Evolutionary conservation across 2,329 filamentous ascomycete genomes (phyloP).

Genomic region (Nakataea oryzae): DNA sequence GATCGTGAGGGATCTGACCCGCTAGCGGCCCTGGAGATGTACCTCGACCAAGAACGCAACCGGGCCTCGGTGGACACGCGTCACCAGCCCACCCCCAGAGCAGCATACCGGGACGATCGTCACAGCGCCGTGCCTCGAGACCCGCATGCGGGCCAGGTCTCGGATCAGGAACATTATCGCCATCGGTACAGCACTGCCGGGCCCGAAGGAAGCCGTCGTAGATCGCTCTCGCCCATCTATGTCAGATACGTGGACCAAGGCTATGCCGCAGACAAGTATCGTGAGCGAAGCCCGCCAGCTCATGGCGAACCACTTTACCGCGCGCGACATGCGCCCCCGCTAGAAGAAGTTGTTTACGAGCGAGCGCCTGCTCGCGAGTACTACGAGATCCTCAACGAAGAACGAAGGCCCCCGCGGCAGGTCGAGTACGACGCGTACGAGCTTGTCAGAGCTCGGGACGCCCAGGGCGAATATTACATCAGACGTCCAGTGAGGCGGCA

Average conservation of each 20-base stretch:
- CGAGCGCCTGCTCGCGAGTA: slow-evolving; percentile 16
- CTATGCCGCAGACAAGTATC: slow-evolving; percentile 15
- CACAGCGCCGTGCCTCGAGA: slow-evolving; percentile 5
- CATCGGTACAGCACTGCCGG: neutral
- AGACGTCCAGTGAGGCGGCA: slow-evolving; percentile 22
- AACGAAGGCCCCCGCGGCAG: slow-evolving; percentile 14
- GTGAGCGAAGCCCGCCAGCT: slow-evolving; percentile 17
- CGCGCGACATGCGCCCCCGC: neutral
- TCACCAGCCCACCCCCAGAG: slow-evolving; percentile 5
- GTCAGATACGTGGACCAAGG: slow-evolving; percentile 15
- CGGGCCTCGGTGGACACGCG: slow-evolving; percentile 1
- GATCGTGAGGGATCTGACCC: slow-evolving; percentile 9
- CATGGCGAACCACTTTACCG: slow-evolving; percentile 17
- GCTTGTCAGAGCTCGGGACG: slow-evolving; percentile 32
- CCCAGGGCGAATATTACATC: slow-evolving; percentile 34
- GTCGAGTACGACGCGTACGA: slow-evolving; percentile 28
- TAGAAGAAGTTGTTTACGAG: neutral
- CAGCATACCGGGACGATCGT: slow-evolving; percentile 7
- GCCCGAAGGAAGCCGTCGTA: slow-evolving; percentile 6
- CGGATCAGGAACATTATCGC: neutral
- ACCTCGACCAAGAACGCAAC: slow-evolving; percentile 10
- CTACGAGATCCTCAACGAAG: slow-evolving; percentile 20
- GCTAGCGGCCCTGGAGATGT: slow-evolving; percentile 15
- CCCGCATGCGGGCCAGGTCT: neutral
- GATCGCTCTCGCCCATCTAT: slow-evolving; percentile 22